Base-by-base conservation (phyloP, 1,139 yeast species). In the Wickerhamiella pararugosa region DNA sequence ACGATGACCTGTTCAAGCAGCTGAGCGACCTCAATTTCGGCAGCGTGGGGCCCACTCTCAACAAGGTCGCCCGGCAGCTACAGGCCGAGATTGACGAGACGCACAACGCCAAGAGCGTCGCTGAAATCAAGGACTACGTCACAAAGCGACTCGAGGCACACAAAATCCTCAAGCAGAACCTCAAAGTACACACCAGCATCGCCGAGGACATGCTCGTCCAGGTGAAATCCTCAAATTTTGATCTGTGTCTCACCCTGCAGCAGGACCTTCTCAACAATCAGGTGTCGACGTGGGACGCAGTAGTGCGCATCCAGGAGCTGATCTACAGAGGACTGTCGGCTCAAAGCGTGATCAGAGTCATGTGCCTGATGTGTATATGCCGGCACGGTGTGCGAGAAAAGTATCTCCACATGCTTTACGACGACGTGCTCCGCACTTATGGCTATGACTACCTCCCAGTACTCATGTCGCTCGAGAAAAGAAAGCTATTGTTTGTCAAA, bases 11-110 rank as follows among this genome's bases (percentile, higher is more conserved):
- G 25, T 69, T 70, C 57, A 59, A 65, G 11, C 66, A 70, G 11
- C 64, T 86, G 25, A 71, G 76, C 50, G 75, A 76, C 54, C 63
- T 76, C 45, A 86, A 86, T 53, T 87, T 90, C 59, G 80, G 93
- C 1, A 70, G 77, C 15, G 79, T 87, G 32, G 96, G 96, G 2
- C 70, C 75, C 11, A 69, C 70, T 31, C 67, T 90, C 37, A 86
- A 84, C 57, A 62, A 66, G 34, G 65, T 77, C 46, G 97, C 97
- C 0, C 75, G 75, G 48, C 64, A 69, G 39, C 65, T 87, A 36
- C 94, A 86, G 57, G 64, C 66, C 6, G 78, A 79, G 53, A 82
- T 76, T 54, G 83, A 77, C 45, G 64, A 70, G 30, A 67, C 79
- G 40, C 77, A 77, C 45, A 66, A 69, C 30, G 75, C 77, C 2